Evolutionary conservation across 108 stramenopile genomes (phyloP), one percentile per base, ranked within the genome.

Genomic region (Conticribra guillardii): DNA sequence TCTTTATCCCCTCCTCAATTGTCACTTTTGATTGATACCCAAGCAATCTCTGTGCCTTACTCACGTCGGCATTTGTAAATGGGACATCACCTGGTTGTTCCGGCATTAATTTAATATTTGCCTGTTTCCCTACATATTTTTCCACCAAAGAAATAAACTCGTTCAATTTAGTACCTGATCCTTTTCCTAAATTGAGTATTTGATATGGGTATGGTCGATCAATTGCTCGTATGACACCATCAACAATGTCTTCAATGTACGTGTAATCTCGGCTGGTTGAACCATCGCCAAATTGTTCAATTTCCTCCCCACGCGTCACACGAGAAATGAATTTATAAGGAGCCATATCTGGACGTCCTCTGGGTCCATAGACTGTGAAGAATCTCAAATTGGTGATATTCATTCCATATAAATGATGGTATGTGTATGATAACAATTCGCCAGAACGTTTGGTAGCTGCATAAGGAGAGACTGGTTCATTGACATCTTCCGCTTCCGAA

Each of bases 51-150:
- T 62, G 65, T 4, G 98, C 98, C 87, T 99, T 98, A 54, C 73
- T 79, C 37, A 96, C 93, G 74, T 97, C 92, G 1, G 98, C 97
- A 81, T 97, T 98, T 15, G 98, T 99, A 83, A 95, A 92, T 0
- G 97, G 97, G 4, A 99, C 99, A 81, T 99, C 99, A 22, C 99
- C 99, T 16, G 99, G 98, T 77, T 98, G 99, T 55, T 98, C 97
- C 21, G 98, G 98, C 73, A 97, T 69, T 7, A 92, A 47, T 51
- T 89, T 87, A 71, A 98, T 93, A 41, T 74, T 80, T 0, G 99
- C 98, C 66, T 92, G 79, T 62, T 88, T 92, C 2, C 96, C 97
- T 1, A 84, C 82, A 62, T 90, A 73, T 69, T 89, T 84, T 75
- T 98, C 95, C 18, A 99, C 96, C 34, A 98, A 72, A 14, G 67